Conservation (phyloP, 495 filamentous ascomycete genomes). For the Polyplosphaeria fusca region DNA sequence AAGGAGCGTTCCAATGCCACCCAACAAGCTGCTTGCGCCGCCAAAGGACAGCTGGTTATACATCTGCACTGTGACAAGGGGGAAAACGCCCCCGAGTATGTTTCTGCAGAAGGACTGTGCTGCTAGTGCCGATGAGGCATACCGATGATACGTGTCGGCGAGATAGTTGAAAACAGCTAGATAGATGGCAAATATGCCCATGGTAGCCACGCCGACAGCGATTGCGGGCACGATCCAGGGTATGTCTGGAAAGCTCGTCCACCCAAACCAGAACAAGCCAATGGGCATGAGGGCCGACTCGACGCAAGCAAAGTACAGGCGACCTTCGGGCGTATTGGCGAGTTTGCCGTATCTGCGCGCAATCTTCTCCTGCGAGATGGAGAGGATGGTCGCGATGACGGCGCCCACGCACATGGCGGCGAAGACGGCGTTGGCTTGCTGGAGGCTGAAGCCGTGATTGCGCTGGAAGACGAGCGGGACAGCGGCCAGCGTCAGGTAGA, state of each 20-base stretch:
- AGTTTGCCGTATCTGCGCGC: constrained; percentile 44
- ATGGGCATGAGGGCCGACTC: constrained; percentile 66
- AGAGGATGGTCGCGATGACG: constrained; percentile 66
- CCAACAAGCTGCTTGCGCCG: constrained; percentile 72
- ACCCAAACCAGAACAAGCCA: constrained; percentile 81
- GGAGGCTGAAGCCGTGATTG: constrained; percentile 65
- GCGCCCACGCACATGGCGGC: constrained; percentile 67
- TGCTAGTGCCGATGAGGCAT: constrained; percentile 81
- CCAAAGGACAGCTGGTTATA: constrained; percentile 69
- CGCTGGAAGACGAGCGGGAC: constrained; percentile 74
- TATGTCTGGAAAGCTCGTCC: constrained; percentile 62
- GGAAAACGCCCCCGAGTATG: constrained; percentile 72
- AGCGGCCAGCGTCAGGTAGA: constrained; percentile 79
- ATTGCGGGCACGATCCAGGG: constrained; percentile 78
- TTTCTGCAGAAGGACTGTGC: constrained; percentile 85
- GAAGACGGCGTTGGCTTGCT: constrained; percentile 71
- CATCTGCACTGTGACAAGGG: constrained; percentile 68
- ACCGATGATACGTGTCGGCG: constrained; percentile 83
- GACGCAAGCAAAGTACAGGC: constrained; percentile 80
- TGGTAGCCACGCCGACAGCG: constrained; percentile 68
- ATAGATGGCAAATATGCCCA: constrained; percentile 88
- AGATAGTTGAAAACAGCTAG: constrained; percentile 92
- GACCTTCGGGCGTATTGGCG: constrained; percentile 63
- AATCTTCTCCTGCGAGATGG: constrained; percentile 67
- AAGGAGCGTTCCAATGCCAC: constrained; percentile 66